These are phyloP conservation scores for Pseudoturritis turrita DNA, from an alignment of 345 rosid species.

Conservation along the genomic window DNA sequence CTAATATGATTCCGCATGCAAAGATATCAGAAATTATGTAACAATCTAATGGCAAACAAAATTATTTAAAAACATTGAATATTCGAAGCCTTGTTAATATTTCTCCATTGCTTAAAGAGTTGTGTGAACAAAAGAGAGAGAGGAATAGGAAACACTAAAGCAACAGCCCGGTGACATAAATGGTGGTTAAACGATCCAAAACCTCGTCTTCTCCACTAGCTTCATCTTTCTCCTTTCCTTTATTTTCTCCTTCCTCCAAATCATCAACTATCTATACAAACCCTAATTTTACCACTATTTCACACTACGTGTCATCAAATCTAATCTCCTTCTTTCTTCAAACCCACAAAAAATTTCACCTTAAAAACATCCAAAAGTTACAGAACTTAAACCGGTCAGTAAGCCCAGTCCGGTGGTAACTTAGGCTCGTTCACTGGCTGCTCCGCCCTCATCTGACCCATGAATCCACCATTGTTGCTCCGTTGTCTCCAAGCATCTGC, in stretches of 20 bases:
- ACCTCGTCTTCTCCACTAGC: constrained; percentile 23
- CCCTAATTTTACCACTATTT: constrained; percentile 16
- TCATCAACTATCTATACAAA: not conserved
- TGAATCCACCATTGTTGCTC: constrained; percentile 6
- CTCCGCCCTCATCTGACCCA: constrained; percentile 13
- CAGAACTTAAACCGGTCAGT: not conserved
- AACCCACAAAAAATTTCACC: not conserved
- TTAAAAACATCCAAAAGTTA: constrained; percentile 5
- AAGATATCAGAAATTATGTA: not conserved
- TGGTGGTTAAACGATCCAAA: constrained; percentile 33
- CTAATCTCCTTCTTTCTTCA: no score
- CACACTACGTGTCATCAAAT: constrained; percentile 4
- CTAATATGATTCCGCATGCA: not conserved
- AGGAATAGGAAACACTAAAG: not conserved
- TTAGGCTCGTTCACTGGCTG: constrained; percentile 9
- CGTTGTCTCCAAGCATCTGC: constrained; percentile 19
- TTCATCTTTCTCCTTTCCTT: not conserved
- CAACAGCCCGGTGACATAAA: constrained; percentile 11
- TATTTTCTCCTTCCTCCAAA: constrained; percentile 1
- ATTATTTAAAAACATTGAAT: not conserved
- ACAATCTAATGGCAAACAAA: not conserved
- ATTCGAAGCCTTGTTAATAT: no score
- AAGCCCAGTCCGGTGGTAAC: constrained; percentile 28
- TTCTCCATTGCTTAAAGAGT: not conserved
- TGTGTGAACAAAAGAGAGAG: constrained; percentile 1